Percentiles rank a stretch among this genome's conserved stretches.
These are phyloP conservation scores for Volvox reticuliferus DNA, from an alignment of 139 green algal species.

Conservation along the genomic window DNA sequence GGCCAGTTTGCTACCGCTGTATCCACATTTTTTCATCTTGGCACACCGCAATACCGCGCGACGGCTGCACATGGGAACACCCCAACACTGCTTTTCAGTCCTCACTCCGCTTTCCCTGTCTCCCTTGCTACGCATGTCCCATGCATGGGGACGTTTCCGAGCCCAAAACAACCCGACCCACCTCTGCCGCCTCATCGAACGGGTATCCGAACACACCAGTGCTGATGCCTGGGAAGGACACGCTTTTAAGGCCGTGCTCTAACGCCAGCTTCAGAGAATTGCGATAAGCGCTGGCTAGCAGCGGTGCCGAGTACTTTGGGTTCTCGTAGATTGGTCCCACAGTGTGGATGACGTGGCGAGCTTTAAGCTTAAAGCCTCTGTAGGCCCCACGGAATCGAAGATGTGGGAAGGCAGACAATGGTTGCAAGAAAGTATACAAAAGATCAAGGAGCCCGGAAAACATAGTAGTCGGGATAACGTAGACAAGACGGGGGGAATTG, in stretches of 20 bases:
- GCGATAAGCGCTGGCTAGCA: conserved; percentile 81
- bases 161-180: conserved; percentile 42
- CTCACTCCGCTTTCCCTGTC: too few relatives aligned
- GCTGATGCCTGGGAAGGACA: conserved; percentile 92
- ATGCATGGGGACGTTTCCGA: too few relatives aligned
- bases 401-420: not conserved
- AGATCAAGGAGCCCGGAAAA: too few relatives aligned
- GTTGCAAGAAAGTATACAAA: too few relatives aligned
- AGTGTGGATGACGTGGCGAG: conserved; percentile 91
- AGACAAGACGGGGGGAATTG: too few relatives aligned
- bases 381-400: not conserved
- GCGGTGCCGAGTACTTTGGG: conserved; percentile 60
- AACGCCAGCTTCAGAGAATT: conserved; percentile 72
- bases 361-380: conserved; percentile 78
- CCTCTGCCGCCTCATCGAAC: conserved; percentile 73
- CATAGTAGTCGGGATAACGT: too few relatives aligned
- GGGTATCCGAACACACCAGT: conserved; percentile 92
- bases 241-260: conserved; percentile 63
- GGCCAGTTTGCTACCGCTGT: too few relatives aligned
- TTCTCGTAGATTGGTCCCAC: conserved; percentile 88
- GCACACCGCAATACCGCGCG: too few relatives aligned
- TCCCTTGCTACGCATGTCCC: too few relatives aligned
- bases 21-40: too few relatives aligned
- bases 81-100: too few relatives aligned
- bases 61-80: too few relatives aligned